Conservation (phyloP, 2,329 filamentous ascomycete species). For the Dendryphion nanum region DNA sequence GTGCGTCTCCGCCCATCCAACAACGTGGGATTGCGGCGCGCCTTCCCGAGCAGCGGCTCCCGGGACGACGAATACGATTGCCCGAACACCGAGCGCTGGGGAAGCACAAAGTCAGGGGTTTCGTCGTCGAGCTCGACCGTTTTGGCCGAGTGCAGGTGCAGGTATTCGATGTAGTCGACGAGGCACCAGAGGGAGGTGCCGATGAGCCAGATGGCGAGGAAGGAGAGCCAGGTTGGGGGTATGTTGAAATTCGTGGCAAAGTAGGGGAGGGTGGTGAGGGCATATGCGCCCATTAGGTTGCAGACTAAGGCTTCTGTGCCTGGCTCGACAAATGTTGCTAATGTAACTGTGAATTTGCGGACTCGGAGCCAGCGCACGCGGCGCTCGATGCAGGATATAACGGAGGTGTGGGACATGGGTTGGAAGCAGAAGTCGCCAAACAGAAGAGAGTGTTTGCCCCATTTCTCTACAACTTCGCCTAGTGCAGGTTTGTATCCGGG, state of each 20-base stretch:
- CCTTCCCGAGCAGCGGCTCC: slow-evolving; percentile 20
- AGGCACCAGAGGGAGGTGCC: slow-evolving; percentile 70
- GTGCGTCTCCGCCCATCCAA: slow-evolving; percentile 48
- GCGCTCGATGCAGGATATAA: slow-evolving; percentile 74
- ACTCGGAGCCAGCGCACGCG: slow-evolving; percentile 89
- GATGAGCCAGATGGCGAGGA: slow-evolving; percentile 63
- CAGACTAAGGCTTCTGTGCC: slow-evolving; percentile 88
- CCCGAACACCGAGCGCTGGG: slow-evolving; percentile 39
- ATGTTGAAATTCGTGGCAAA: slow-evolving; percentile 55
- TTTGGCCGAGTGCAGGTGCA: slow-evolving; percentile 68
- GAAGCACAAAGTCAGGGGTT: slow-evolving; percentile 70
- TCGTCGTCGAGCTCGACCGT: slow-evolving; percentile 69
- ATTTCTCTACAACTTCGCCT: slow-evolving; percentile 41
- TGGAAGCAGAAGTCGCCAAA: slow-evolving; percentile 87
- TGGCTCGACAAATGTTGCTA: slow-evolving; percentile 88
- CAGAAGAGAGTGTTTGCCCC: slow-evolving; percentile 77
- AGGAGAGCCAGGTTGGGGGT: slow-evolving; percentile 65
- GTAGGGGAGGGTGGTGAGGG: slow-evolving; percentile 69
- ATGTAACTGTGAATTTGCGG: slow-evolving; percentile 86
- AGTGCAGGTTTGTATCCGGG: slow-evolving; percentile 19
- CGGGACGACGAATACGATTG: slow-evolving; percentile 20
- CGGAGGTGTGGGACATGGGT: slow-evolving; percentile 78
- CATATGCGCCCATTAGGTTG: slow-evolving; percentile 76
- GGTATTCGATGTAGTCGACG: slow-evolving; percentile 72
- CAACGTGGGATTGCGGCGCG: slow-evolving; percentile 11